A percentile compares a stretch with the other conserved stretches of the same genome.
These are phyloP conservation scores for Murraya koenigii DNA, from an alignment of 345 rosid species.

Conservation along the genomic window DNA sequence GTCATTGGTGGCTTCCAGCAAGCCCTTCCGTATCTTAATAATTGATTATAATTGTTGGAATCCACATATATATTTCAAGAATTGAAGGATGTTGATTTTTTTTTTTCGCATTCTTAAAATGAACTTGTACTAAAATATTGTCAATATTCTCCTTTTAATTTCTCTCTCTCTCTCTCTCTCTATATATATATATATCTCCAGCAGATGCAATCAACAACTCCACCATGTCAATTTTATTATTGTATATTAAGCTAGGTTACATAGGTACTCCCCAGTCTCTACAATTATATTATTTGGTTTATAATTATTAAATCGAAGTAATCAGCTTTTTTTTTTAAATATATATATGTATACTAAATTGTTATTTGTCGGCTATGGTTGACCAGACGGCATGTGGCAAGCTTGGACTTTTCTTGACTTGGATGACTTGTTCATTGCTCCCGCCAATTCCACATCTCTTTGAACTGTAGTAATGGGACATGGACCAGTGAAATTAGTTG, in stretches of 20 bases:
- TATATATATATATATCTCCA: not conserved
- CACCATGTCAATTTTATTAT: constrained; percentile 17
- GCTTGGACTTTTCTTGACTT: constrained; percentile 25
- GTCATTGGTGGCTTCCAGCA: not conserved
- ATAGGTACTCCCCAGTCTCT: not conserved
- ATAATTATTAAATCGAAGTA: not conserved
- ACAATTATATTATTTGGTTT: constrained; percentile 1
- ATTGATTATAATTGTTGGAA: not conserved
- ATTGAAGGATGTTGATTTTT: not conserved
- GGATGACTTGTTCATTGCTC: constrained; percentile 7
- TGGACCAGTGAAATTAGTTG: not conserved
- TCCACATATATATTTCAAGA: constrained; percentile 9
- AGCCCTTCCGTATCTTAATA: not conserved
- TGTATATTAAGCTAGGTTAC: not conserved
- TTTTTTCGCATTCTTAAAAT: not conserved
- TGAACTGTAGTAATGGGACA: constrained; percentile 16
- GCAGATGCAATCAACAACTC: constrained; percentile 32
- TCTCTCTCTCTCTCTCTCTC: not conserved
- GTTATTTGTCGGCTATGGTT: constrained; percentile 16
- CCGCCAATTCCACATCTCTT: constrained; percentile 25
- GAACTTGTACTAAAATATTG: not conserved
- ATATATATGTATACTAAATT: not conserved
- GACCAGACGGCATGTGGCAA: not conserved
- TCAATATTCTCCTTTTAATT: not conserved
- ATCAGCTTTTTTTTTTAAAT: not conserved